Base-by-base conservation (phyloP, 2,329 filamentous ascomycete species). In the Hymenoscyphus albidus region DNA sequence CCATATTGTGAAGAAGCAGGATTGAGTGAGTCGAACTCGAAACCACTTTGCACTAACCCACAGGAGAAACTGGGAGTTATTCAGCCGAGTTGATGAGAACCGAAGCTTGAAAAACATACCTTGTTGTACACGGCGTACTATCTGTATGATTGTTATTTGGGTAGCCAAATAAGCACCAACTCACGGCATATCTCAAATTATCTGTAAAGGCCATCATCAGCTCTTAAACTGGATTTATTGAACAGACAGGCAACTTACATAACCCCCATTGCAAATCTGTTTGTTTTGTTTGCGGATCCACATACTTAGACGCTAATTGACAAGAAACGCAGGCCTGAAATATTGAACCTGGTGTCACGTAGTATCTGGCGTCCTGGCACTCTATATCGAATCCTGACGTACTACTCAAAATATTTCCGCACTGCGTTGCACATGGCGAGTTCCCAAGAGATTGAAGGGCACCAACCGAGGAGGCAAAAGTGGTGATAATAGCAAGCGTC, bases 141-240 rank as follows among this genome's bases (percentile, higher is more conserved):
- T 74, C 74, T 12, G 77, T 71, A 12, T 79, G 68, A 1, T 77
- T 69, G 62, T 83, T 81, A 38, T 78, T 75, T 0, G 81, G 80
- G 5, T 75, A 73, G 1, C 82, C 82, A 65, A 80, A 88, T 0
- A 88, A 69, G 70, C 86, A 89, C 69, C 81, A 81, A 1, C 82
- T 82, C 1, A 82, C 68, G 5, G 83, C 79, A 70, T 81, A 87
- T 71, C 86, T 80, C 61, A 87, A 68, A 68, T 88, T 88, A 68
- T 87, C 85, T 87, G 35, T 35, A 22, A 35, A 61, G 39, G 64
- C 54, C 16, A n/a, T 55, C 16, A n/a, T 38, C 18, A 44, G 31
- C 13, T 13, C 18, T 35, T 31, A 9, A 35, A 22, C 22, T 42
- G 12, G 16, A n/a, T 7, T 22, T n/a, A n/a, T 32, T 16, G 42